These are phyloP conservation scores for Athelia psychrophila DNA, from an alignment of 1,284 basidiomycete genomes.

Conservation along the genomic window DNA sequence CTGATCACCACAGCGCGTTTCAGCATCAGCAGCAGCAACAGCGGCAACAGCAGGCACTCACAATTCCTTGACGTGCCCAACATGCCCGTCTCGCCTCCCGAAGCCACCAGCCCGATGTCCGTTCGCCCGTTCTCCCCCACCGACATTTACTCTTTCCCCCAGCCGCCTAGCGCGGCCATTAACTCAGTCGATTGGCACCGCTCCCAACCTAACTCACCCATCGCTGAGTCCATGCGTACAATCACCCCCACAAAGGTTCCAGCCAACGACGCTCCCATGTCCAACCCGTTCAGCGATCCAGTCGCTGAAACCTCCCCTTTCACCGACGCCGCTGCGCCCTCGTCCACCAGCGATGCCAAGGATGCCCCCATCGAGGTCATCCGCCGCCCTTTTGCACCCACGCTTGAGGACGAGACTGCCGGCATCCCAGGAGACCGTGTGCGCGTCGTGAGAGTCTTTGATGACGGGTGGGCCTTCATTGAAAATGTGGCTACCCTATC, in stretches of 20 bases:
- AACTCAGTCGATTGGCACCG: conserved; percentile 4
- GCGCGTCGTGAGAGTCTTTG: conserved; percentile 49
- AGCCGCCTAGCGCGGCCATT: conserved; percentile 40
- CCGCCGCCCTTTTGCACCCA: conserved; percentile 53
- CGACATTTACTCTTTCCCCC: conserved; percentile 65
- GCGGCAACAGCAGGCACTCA: conserved; percentile 14
- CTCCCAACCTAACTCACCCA: conserved; percentile 3
- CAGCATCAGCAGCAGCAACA: conserved; percentile 23
- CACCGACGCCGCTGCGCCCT: conserved; percentile 13
- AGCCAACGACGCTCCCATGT: conserved; percentile 11
- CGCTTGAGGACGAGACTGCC: conserved; percentile 55
- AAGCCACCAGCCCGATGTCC: conserved; percentile 45
- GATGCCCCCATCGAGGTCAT: conserved; percentile 43
- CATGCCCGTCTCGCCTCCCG: conserved; percentile 15
- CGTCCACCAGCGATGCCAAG: conserved; percentile 5
- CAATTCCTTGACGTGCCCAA: conserved; percentile 38
- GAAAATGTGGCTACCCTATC: conserved; percentile 33
- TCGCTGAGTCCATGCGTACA: conserved; percentile 8
- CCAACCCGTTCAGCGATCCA: conserved; percentile 6
- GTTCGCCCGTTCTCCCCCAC: conserved; percentile 63
- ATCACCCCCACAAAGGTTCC: neutral
- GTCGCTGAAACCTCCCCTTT: conserved; percentile 37
- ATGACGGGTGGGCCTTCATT: conserved; percentile 66
- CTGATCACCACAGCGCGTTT: conserved; percentile 17
- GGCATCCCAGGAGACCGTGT: conserved; percentile 52